phyloP scores from a whole-genome alignment of 108 stramenopile genomes.

The Fistulifera solaris region DNA sequence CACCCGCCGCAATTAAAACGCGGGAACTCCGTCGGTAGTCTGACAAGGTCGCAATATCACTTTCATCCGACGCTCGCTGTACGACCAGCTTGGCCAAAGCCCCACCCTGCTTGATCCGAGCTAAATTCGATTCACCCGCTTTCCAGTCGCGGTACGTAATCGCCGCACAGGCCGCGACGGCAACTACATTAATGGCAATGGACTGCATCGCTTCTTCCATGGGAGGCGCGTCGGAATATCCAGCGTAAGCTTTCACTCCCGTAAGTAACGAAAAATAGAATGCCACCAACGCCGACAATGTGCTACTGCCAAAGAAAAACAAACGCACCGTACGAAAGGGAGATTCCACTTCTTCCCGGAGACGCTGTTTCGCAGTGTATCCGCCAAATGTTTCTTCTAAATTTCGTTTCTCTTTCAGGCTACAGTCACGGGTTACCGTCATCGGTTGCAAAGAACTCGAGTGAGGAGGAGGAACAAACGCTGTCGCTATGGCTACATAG shows the following conservation, averaged over 20 bases:
- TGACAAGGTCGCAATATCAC: slow-evolving; percentile 13
- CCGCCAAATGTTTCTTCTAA: slow-evolving; percentile 36
- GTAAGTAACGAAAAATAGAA: slow-evolving; percentile 62
- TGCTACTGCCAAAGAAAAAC: slow-evolving; percentile 51
- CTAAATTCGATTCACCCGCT: slow-evolving; percentile 59
- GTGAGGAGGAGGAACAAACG: no score
- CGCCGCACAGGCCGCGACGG: slow-evolving; percentile 40
- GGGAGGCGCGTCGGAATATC: slow-evolving; percentile 46
- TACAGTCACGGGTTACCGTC: no score
- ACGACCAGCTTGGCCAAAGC: slow-evolving; percentile 53
- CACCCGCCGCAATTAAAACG: slow-evolving; percentile 69
- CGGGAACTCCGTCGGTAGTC: slow-evolving; percentile 58
- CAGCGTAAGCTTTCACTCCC: slow-evolving; percentile 42
- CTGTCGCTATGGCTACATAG: no score
- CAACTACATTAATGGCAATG: slow-evolving; percentile 62
- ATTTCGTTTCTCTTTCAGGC: background rate
- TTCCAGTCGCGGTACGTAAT: slow-evolving; percentile 52
- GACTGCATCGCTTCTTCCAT: slow-evolving; percentile 49
- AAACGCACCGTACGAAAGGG: slow-evolving; percentile 80
- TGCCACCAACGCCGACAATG: slow-evolving; percentile 53
- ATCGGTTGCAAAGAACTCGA: no score
- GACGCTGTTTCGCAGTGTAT: slow-evolving; percentile 79
- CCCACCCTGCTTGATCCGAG: slow-evolving; percentile 65
- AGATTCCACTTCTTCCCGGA: slow-evolving; percentile 79
- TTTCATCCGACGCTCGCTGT: slow-evolving; percentile 21